These are phyloP conservation scores for Rosa multiflora DNA, from an alignment of 306 rosid species.

Conservation along the genomic window DNA sequence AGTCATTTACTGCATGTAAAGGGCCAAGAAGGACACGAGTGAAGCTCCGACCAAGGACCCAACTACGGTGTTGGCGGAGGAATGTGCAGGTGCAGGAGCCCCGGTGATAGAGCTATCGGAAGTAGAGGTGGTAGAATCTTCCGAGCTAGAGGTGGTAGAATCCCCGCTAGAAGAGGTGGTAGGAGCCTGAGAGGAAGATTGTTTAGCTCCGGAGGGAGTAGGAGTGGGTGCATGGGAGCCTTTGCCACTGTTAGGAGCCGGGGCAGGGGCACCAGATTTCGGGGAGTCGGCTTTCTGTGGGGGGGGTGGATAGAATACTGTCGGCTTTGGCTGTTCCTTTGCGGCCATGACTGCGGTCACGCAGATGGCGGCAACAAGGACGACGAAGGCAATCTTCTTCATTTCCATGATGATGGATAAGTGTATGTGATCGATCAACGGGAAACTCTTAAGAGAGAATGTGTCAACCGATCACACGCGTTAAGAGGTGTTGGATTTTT, in stretches of 20 bases:
- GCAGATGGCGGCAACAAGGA: slow-evolving; percentile 13
- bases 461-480: background rate
- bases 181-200: too few relatives aligned
- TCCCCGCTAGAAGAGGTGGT: too few relatives aligned
- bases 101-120: background rate
- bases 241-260: background rate
- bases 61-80: background rate
- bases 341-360: slow-evolving; percentile 13
- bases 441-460: background rate
- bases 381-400: slow-evolving; percentile 20
- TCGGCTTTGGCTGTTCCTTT: background rate
- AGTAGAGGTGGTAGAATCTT: too few relatives aligned
- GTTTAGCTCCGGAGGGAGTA: too few relatives aligned
- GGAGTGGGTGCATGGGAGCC: too few relatives aligned
- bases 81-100: background rate
- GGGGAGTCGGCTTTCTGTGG: background rate
- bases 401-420: background rate
- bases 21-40: slow-evolving; percentile 17
- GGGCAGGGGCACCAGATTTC: background rate
- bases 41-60: slow-evolving; percentile 18
- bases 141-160: too few relatives aligned
- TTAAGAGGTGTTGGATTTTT: background rate
- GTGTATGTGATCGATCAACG: background rate
- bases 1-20: slow-evolving; percentile 16
- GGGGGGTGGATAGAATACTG: background rate